These are phyloP conservation scores for Phaeosphaeria sp. DNA, from an alignment of 2,329 filamentous ascomycete genomes.

Conservation along the genomic window DNA sequence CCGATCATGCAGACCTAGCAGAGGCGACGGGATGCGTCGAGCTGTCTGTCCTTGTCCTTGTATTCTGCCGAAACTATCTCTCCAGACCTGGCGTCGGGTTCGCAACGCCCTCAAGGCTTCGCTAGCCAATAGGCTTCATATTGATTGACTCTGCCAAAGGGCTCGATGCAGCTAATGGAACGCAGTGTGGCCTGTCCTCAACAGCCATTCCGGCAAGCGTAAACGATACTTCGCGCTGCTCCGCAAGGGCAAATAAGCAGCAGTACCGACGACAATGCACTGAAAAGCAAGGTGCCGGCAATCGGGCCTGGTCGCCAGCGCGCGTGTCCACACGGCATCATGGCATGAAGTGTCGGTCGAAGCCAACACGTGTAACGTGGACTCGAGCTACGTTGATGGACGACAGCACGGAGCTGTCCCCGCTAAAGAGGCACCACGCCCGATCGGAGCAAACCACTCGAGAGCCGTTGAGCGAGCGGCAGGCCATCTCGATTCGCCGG, in stretches of 20 bases:
- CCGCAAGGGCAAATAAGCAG: slow-evolving; percentile 56
- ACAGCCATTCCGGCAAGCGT: slow-evolving; percentile 22
- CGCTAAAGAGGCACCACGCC: slow-evolving; percentile 35
- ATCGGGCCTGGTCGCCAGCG: slow-evolving; percentile 22
- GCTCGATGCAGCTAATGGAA: slow-evolving; percentile 38
- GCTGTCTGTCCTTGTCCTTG: slow-evolving; percentile 32
- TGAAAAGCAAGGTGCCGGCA: slow-evolving; percentile 13
- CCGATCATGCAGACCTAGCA: slow-evolving; percentile 46
- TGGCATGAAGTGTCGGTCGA: neutral
- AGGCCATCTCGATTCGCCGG: slow-evolving; percentile 29
- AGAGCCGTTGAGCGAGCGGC: slow-evolving; percentile 40
- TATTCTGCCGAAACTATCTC: slow-evolving; percentile 39
- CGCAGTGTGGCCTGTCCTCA: slow-evolving; percentile 35
- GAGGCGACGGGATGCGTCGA: slow-evolving; percentile 38
- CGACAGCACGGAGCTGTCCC: slow-evolving; percentile 14
- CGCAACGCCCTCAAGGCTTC: slow-evolving; percentile 25
- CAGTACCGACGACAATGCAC: slow-evolving; percentile 17
- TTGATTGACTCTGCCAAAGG: slow-evolving; percentile 42
- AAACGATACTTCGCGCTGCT: slow-evolving; percentile 26
- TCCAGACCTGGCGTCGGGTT: slow-evolving; percentile 43
- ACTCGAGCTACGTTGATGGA: neutral
- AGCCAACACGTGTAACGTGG: neutral
- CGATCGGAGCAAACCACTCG: slow-evolving; percentile 35
- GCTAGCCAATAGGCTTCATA: slow-evolving; percentile 42
- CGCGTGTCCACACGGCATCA: neutral